Evolutionary conservation across 2,329 filamentous ascomycete species (phyloP).

Genomic region (Curvularia verruculosa): DNA sequence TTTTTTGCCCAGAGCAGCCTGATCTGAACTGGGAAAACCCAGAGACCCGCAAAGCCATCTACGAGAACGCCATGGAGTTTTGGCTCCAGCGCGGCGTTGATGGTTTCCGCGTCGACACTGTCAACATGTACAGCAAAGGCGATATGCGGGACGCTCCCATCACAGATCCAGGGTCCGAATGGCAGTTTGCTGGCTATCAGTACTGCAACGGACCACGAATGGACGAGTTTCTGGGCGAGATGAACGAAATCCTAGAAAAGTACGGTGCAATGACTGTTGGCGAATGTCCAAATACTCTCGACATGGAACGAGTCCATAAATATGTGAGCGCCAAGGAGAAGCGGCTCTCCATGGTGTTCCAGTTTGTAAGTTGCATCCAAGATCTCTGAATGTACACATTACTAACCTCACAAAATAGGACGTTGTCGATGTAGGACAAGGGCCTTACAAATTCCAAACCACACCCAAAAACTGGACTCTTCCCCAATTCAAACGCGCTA

Average conservation of each 20-base stretch:
- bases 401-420: slow-evolving; percentile 45
- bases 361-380: slow-evolving; percentile 44
- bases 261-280: slow-evolving; percentile 75
- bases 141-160: slow-evolving; percentile 43
- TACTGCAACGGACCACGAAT: slow-evolving; percentile 73
- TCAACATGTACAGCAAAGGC: slow-evolving; percentile 49
- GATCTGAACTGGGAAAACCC: slow-evolving; percentile 86
- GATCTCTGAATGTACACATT: neutral
- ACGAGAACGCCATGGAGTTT: slow-evolving; percentile 72
- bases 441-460: slow-evolving; percentile 47
- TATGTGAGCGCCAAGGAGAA: slow-evolving; percentile 65
- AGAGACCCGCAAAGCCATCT: slow-evolving; percentile 70
- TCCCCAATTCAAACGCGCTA: slow-evolving; percentile 40
- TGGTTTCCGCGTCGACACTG: slow-evolving; percentile 51
- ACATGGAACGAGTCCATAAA: slow-evolving; percentile 61
- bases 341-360: slow-evolving; percentile 72
- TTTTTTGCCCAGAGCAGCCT: slow-evolving; percentile 78
- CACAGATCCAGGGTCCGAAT: slow-evolving; percentile 39
- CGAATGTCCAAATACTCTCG: slow-evolving; percentile 69
- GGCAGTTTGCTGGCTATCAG: slow-evolving; percentile 51
- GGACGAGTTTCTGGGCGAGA: slow-evolving; percentile 70
- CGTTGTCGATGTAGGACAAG: slow-evolving; percentile 47
- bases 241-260: slow-evolving; percentile 62
- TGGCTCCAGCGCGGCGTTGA: slow-evolving; percentile 75
- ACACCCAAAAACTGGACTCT: slow-evolving; percentile 43